A percentile compares a stretch with the other conserved stretches of the same genome.
Conservation (phyloP, 805 yeast genomes). For the Lachancea sp. region DNA sequence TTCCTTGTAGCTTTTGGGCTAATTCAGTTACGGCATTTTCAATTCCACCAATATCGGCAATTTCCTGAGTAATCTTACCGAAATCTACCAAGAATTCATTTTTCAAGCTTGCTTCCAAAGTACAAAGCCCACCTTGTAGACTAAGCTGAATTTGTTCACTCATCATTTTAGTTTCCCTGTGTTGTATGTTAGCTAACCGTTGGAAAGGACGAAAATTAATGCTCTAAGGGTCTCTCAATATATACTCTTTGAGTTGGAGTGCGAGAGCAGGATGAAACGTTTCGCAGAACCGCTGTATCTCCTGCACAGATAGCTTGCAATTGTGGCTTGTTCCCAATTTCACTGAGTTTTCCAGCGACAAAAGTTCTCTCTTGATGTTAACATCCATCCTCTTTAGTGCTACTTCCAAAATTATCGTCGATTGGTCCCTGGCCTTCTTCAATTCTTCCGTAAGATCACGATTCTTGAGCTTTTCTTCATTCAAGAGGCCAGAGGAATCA, state of each 20-base stretch:
- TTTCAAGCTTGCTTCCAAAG: slow-evolving; percentile 8
- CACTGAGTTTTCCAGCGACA: background rate
- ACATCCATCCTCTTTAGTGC: background rate
- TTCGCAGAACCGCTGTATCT: background rate
- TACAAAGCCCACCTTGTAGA: background rate
- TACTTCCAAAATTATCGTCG: background rate
- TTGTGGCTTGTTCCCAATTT: background rate
- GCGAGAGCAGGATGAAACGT: background rate
- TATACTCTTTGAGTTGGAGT: slow-evolving; percentile 3
- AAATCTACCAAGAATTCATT: slow-evolving; percentile 7
- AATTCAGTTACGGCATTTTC: background rate
- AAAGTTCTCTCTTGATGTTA: background rate
- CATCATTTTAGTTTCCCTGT: slow-evolving; percentile 2
- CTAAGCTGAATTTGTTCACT: slow-evolving; percentile 1
- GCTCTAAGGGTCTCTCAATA: background rate
- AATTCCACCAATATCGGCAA: slow-evolving; percentile 3
- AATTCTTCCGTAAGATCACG: slow-evolving; percentile 20
- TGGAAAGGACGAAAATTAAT: background rate
- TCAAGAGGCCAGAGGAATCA: slow-evolving; percentile 40
- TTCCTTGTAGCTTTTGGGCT: slow-evolving; percentile 1
- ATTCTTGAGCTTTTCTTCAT: slow-evolving; percentile 41
- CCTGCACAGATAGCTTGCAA: background rate
- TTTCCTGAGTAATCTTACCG: background rate
- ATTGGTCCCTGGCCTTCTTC: slow-evolving; percentile 4
- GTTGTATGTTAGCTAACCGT: slow-evolving; percentile 1